Evolutionary conservation across 208 protist species (phyloP), one percentile per base, ranked within the genome.

Genomic region (Trypanosoma avium): DNA sequence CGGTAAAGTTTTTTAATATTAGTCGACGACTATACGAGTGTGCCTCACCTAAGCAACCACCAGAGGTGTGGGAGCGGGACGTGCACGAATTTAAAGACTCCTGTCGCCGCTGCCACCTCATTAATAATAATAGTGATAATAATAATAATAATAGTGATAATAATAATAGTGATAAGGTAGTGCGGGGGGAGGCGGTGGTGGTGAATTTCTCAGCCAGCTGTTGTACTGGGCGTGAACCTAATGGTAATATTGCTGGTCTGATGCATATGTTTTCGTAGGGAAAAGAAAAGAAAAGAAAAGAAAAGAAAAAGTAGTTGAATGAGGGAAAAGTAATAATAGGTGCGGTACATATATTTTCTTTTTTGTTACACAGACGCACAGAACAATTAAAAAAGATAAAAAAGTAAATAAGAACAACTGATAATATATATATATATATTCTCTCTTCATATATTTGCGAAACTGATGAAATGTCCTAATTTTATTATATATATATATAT

Each of bases 51-150:
- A 77, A 73, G 33, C 81, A 86, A 54, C 55, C 70, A 9, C 52
- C 75, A 43, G 70, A 88, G 17, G 50, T 50, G n/a, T 86, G 79
- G 82, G 82, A 81, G 43, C 63, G 77, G 49, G 85, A 88, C 53
- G 74, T 92, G 50, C 76, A 77, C 35, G 81, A 86, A 66, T 88
- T 75, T 78, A 92, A 82, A 75, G 81, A 81, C 50, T 86, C 81
- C 61, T 92, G 85, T 60, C 85, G 81, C 35, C 79, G 81, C 50
- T 60, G 82, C 21, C 73, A 79, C 67, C 45, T n/a, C n/a, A n/a
- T n/a, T n/a, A n/a, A n/a, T n/a, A n/a, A n/a, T n/a, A n/a, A n/a
- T n/a, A n/a, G n/a, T n/a, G n/a, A n/a, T n/a, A n/a, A n/a, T n/a
- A n/a, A n/a, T n/a, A n/a, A n/a, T n/a, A n/a, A n/a, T n/a, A n/a